These are phyloP conservation scores for Penicillium crystallinum DNA, from an alignment of 495 filamentous ascomycete species.

Conservation along the genomic window DNA sequence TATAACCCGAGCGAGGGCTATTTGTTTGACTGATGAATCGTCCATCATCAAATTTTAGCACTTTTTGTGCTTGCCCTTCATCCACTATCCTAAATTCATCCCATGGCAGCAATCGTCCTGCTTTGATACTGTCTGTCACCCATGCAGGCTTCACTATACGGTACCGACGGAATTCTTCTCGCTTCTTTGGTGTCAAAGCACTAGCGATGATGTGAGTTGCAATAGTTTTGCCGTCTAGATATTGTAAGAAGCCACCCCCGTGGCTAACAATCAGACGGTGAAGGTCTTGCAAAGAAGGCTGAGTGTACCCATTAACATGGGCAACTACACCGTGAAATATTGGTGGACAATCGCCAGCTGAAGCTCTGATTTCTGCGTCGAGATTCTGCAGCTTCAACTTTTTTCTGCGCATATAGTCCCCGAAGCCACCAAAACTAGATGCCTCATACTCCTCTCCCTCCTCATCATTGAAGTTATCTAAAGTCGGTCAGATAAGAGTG, in stretches of 20 bases:
- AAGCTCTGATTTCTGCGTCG: constrained; percentile 71
- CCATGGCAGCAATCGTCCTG: constrained; percentile 80
- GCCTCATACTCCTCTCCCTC: constrained; percentile 85
- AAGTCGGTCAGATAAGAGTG: constrained; percentile 11
- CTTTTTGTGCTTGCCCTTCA: constrained; percentile 68
- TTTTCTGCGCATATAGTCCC: constrained; percentile 88
- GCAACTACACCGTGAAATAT: constrained; percentile 89
- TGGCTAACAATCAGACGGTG: constrained; percentile 80
- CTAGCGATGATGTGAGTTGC: constrained; percentile 95
- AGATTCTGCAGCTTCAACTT: constrained; percentile 94
- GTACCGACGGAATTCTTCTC: constrained; percentile 76
- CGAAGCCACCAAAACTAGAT: constrained; percentile 82
- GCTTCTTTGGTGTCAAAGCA: constrained; percentile 84
- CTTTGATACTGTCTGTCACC: constrained; percentile 83
- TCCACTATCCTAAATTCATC: constrained; percentile 74
- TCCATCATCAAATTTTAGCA: constrained; percentile 70
- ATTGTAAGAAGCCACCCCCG: constrained; percentile 90
- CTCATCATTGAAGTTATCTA: constrained; percentile 61
- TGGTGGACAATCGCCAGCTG: constrained; percentile 61
- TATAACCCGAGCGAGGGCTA: constrained; percentile 53
- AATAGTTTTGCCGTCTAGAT: constrained; percentile 87
- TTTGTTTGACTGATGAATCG: constrained; percentile 63
- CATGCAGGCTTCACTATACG: constrained; percentile 95
- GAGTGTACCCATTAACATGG: constrained; percentile 89
- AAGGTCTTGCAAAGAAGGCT: constrained; percentile 82